Conservation (phyloP, 345 rosid genomes). For the Cardiospermum halicacabum region DNA sequence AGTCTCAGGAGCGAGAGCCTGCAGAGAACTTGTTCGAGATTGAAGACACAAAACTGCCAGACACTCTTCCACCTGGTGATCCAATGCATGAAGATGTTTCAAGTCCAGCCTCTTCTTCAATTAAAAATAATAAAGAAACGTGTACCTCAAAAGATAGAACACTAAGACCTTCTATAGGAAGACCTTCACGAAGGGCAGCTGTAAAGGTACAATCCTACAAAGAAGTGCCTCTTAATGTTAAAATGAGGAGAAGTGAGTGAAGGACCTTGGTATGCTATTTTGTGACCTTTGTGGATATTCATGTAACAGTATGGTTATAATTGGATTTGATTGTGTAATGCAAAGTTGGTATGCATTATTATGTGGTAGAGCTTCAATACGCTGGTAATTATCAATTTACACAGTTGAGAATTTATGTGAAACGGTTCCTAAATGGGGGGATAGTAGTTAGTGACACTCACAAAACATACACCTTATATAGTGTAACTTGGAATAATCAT, state of each 20-base stretch:
- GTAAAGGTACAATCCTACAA: constrained; percentile 63
- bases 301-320: background rate
- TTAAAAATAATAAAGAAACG: constrained; percentile 19
- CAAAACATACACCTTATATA: too few relatives aligned
- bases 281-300: constrained; percentile 14
- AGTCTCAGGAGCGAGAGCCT: constrained; percentile 37
- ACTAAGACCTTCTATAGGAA: constrained; percentile 41
- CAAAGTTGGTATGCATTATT: background rate
- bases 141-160: constrained; percentile 19
- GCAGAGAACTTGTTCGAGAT: constrained; percentile 58
- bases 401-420: too few relatives aligned
- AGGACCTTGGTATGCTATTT: background rate
- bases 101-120: constrained; percentile 9
- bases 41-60: constrained; percentile 32
- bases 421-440: too few relatives aligned
- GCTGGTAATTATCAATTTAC: background rate
- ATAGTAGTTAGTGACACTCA: too few relatives aligned
- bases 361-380: background rate
- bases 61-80: constrained; percentile 16
- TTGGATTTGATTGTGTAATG: background rate
- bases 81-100: constrained; percentile 24
- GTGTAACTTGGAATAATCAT: too few relatives aligned
- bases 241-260: constrained; percentile 41
- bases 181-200: constrained; percentile 53
- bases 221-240: constrained; percentile 42